Evolutionary conservation across 176 grass and related monocot genomes (phyloP), one percentile per base, ranked within the genome.

Genomic region (Poa annua): DNA sequence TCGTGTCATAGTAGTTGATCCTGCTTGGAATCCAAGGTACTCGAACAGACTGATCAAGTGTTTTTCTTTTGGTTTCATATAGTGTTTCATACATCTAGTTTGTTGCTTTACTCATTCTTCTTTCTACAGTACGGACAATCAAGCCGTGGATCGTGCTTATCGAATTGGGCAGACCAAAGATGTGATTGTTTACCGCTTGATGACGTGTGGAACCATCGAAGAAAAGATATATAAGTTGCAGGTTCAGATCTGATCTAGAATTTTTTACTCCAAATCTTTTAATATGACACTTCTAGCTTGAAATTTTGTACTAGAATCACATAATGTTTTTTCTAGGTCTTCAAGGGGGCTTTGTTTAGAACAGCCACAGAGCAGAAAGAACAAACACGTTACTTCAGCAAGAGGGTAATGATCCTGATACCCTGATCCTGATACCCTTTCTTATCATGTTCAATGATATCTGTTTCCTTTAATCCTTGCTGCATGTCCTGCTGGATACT

Each of bases 21-120:
- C 96, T 75, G 96, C 96, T 84, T 98, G 96, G 93, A 98, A 98
- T 82, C 96, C 96, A 80, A 98, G 96, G 96, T 95, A 83, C 53
- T 5, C 16, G n/a, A 71, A 72, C 44, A 72, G 8, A 41, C 2
- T 52, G n/a, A 66, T 64, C 15, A 53, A 64, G 19, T 57, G 24
- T 71, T 78, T 34, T 0, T 16, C 15, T 71, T 85, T 62, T 56
- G 19, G 11, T 69, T 61, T 71, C 44, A 35, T 71, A 51, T 54
- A 71, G 42, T 76, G 5, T 29, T 11, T 51, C 8, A 4, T 11
- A 5, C 71, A 53, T 20, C 11, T 44, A 64, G 1, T 21, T 70
- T 75, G 24, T 75, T 64, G 11, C 45, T 69, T 63, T 21, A 84
- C 53, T 51, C 5, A 55, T 11, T 76, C 35, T 56, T 52, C 8